Evolutionary conservation across 352 stramenopile species (phyloP).

Genomic region (Phytophthora syringae): DNA sequence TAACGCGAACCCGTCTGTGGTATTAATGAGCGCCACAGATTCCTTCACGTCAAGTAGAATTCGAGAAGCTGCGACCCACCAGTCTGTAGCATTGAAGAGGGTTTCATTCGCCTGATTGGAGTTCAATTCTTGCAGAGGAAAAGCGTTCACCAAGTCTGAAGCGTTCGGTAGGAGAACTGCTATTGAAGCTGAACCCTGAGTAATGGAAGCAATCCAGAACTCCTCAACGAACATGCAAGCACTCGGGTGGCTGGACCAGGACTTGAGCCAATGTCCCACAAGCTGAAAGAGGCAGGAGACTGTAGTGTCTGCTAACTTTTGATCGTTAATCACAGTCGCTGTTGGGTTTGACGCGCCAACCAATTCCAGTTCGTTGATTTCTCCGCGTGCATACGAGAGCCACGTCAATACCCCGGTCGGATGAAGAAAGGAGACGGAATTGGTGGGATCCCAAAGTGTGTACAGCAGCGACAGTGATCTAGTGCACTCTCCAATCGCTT

Average conservation of each 20-base stretch:
- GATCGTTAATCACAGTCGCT: slow-evolving; percentile 18
- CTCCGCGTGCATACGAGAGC: slow-evolving; percentile 28
- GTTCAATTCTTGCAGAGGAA: slow-evolving; percentile 22
- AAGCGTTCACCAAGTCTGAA: slow-evolving; percentile 23
- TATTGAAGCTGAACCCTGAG: slow-evolving; percentile 10
- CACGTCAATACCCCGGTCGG: slow-evolving; percentile 33
- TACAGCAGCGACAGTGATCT: slow-evolving; percentile 39
- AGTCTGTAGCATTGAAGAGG: slow-evolving; percentile 23
- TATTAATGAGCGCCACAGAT: slow-evolving; percentile 36
- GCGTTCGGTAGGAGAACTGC: slow-evolving; percentile 17
- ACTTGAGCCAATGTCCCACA: slow-evolving; percentile 57
- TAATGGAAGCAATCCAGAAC: slow-evolving; percentile 46
- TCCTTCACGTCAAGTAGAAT: slow-evolving; percentile 43
- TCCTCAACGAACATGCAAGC: slow-evolving; percentile 58
- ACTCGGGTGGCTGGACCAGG: slow-evolving; percentile 56
- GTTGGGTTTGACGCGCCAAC: slow-evolving; percentile 20
- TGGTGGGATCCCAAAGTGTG: slow-evolving; percentile 48
- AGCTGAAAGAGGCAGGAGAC: slow-evolving; percentile 50
- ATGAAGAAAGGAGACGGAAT: slow-evolving; percentile 49
- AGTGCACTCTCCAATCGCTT: slow-evolving; percentile 35
- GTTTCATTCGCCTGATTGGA: background rate
- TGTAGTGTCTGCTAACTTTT: slow-evolving; percentile 15
- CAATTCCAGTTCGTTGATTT: slow-evolving; percentile 24
- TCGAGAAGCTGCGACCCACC: slow-evolving; percentile 24
- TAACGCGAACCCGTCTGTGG: slow-evolving; percentile 39